Base-by-base conservation (phyloP, 2,329 filamentous ascomycete genomes). In the Aureobasidium sp. region DNA sequence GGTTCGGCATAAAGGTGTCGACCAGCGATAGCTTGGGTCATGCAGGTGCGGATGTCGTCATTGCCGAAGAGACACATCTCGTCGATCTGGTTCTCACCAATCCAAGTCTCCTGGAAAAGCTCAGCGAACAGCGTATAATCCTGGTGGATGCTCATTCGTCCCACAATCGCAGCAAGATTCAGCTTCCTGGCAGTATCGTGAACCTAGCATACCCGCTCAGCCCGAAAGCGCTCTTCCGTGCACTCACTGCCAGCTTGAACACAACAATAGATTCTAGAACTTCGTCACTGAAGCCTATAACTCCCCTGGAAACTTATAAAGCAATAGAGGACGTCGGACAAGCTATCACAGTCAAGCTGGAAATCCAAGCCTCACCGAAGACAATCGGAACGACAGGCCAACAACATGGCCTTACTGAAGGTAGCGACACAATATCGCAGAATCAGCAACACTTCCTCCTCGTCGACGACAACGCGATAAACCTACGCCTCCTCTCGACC, bases 391-490 rank as follows among this genome's bases (percentile, higher is more conserved):
- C 34, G 5, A 22, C 5, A 31, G 12, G 7, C 5, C 39, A 37
- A 22, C 15, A 31, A 5, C 7, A 31, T 7, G 12, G 3, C 1
- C 25, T 17, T 31, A 3, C 3, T 27, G 20, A 22, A 5, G 5
- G 5, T 22, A 15, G 2, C 4, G 27, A 1, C 37, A 22, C 12
- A 1, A 11, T 11, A n/a, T 12, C 1, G 14, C 22, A 56, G 20
- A 12, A 42, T 5, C 37, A 49, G 31, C 56, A 59, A 29, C 59
- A 62, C 20, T 53, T 62, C 20, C 59, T 62, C 14, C 39, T 56
- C 8, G 61, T 62, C 27, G 61, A 62, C n/a, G 61, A 62, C 36
- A 62, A 62, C 11, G 53, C 44, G 3, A 58, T 62, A 22, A 62
- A 62, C 22, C 52, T 62, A 0, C 55, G 44, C 8, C 20, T 57